Percentiles rank a stretch among this genome's conserved stretches.
Conservation (phyloP, 140 eudicot species). For the Cichorium intybus region DNA sequence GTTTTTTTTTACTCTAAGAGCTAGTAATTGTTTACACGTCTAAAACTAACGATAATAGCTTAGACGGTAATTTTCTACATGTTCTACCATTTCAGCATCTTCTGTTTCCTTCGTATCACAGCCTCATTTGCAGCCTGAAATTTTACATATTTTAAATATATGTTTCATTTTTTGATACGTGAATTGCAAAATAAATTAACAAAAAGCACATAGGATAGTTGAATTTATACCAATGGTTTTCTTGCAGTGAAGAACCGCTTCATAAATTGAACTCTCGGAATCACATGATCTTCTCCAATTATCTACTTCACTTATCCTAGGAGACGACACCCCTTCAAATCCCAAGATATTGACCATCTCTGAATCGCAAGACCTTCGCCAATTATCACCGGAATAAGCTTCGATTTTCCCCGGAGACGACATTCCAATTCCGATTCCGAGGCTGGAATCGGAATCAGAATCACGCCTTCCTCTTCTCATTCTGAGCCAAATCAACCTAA, state of each 20-base stretch:
- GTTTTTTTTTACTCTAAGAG: neutral
- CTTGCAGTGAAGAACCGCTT: slow-evolving; percentile 96
- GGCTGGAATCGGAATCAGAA: neutral
- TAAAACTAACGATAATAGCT: neutral
- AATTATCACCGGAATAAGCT: slow-evolving; percentile 22
- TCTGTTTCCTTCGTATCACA: slow-evolving; percentile 7
- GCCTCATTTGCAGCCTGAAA: slow-evolving; percentile 29
- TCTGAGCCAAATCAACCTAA: slow-evolving; percentile 51
- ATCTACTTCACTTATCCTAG: slow-evolving; percentile 43
- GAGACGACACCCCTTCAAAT: slow-evolving; percentile 32
- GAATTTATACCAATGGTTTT: slow-evolving; percentile 54
- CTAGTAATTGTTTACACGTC: slow-evolving; percentile 1
- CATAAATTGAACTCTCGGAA: slow-evolving; percentile 71
- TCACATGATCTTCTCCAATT: slow-evolving; percentile 45
- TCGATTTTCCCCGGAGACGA: slow-evolving; percentile 10
- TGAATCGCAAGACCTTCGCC: slow-evolving; percentile 23
- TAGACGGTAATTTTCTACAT: slow-evolving; percentile 16
- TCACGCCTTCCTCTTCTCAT: slow-evolving; percentile 38
- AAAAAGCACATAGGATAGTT: neutral
- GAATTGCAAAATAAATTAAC: neutral
- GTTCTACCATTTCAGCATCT: slow-evolving; percentile 25
- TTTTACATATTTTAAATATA: neutral
- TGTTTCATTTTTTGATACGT: neutral
- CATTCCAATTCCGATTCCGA: neutral
- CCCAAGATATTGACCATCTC: slow-evolving; percentile 9